Evolutionary conservation across 768 basidiomycete genomes (phyloP), one percentile per base, ranked within the genome.

Genomic region (Hygrophorus pudorinus): DNA sequence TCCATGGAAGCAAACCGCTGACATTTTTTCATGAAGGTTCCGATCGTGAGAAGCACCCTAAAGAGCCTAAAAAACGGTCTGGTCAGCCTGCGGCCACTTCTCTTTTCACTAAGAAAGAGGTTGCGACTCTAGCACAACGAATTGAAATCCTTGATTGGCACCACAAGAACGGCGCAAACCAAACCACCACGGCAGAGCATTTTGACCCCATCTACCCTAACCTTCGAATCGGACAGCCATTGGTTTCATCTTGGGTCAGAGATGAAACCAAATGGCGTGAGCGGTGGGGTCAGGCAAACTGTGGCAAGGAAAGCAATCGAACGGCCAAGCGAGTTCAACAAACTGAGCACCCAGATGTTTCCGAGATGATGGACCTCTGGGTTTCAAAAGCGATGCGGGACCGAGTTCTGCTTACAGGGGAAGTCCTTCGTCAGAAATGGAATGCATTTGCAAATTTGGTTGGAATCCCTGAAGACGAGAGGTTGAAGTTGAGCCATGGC

Each of bases 311-410:
- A 12, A 28, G 42, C 9, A 29, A 51, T 11, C 17, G 44, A 3
- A 47, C 9, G 14, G 35, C 54, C 1, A 66, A 66, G 37, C 56
- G 53, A 9, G 47, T 34, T 12, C 38, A 43, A 10, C 60, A 63
- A 32, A 63, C 56, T 1, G 43, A 62, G 28, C 59, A 63, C 33
- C 62, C 63, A 2, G 57, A 65, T 28, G 51, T 69, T 1, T 46
- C 48, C 0, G 56, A 65, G 14, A 65, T 65, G 59, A 35, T 68
- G 52, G 49, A 63, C 1, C 45, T 66, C 0, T 68, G 67, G 65
- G 56, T 66, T 13, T 50, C 49, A 14, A 59, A 64, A 30, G 67
- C 62, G 11, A 60, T 62, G 59, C 18, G 24, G 1, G 55, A 65
- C 46, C 42, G 44, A 4, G 42, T 70, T 16, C 39, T 41, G 20